Evolutionary conservation across 2,329 filamentous ascomycete species (phyloP).

Genomic region (Penicillium sp.): DNA sequence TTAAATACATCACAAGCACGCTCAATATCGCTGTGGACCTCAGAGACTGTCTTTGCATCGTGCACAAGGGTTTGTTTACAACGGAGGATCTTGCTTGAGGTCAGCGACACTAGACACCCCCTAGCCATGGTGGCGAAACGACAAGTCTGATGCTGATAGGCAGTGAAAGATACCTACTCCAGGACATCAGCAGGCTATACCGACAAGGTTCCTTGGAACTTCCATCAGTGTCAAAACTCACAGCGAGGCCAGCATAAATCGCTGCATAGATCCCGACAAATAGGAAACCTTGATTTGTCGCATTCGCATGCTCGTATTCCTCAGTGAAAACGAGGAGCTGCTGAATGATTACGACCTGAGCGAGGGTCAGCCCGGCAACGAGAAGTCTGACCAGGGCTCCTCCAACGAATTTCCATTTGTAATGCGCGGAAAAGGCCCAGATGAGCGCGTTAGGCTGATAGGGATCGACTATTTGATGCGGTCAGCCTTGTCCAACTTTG

Average conservation of each 20-base stretch:
- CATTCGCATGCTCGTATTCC: constrained; percentile 16
- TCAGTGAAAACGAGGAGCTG: constrained; percentile 16
- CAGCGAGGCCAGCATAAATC: constrained; percentile 35
- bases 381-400: constrained; percentile 35
- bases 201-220: too few relatives aligned
- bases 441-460: constrained; percentile 13
- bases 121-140: constrained; percentile 35
- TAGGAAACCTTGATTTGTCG: constrained; percentile 27
- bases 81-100: constrained; percentile 44
- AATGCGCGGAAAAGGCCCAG: constrained; percentile 15
- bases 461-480: constrained; percentile 9
- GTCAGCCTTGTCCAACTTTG: not conserved
- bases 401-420: constrained; percentile 14
- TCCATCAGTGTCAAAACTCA: constrained; percentile 14
- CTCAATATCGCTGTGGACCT: constrained; percentile 46
- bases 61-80: constrained; percentile 28
- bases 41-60: constrained; percentile 38
- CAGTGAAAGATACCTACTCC: constrained; percentile 24
- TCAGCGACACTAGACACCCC: constrained; percentile 38
- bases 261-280: constrained; percentile 35
- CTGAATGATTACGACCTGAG: constrained; percentile 43
- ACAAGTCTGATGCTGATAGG: constrained; percentile 32
- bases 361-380: constrained; percentile 39
- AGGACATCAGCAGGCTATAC: too few relatives aligned
- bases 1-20: constrained; percentile 13